These are phyloP conservation scores for Cladosporium austrohemisphaericum DNA, from an alignment of 2,329 filamentous ascomycete species.

Conservation along the genomic window DNA sequence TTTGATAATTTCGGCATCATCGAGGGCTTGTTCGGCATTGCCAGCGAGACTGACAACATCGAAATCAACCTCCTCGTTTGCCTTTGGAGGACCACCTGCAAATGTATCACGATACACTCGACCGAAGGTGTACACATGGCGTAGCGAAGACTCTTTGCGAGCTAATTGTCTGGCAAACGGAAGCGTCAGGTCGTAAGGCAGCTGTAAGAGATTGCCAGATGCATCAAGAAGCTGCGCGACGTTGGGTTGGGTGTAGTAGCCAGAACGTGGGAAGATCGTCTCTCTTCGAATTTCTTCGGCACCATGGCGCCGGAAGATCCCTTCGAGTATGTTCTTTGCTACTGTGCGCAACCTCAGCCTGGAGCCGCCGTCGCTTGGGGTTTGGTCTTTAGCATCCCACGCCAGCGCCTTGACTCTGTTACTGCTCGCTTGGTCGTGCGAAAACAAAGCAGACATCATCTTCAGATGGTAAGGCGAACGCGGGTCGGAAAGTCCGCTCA, in stretches of 20 bases:
- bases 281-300: constrained; percentile 76
- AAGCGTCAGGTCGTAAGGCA: constrained; percentile 91
- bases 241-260: constrained; percentile 65
- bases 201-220: constrained; percentile 80
- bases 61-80: constrained; percentile 88
- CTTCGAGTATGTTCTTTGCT: constrained; percentile 69
- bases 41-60: constrained; percentile 80
- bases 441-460: constrained; percentile 80
- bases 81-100: constrained; percentile 75
- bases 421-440: constrained; percentile 46
- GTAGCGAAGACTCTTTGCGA: constrained; percentile 45
- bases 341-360: constrained; percentile 36
- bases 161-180: constrained; percentile 83
- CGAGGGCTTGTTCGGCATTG: constrained; percentile 75
- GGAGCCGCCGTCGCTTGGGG: constrained; percentile 21
- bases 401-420: constrained; percentile 71
- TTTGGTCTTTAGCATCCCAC: constrained; percentile 42
- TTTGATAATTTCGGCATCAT: constrained; percentile 91
- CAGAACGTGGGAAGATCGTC: constrained; percentile 75
- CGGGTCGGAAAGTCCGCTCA: constrained; percentile 76
- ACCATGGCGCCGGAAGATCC: constrained; percentile 84
- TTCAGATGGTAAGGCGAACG: constrained; percentile 85
- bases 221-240: constrained; percentile 77
- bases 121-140: constrained; percentile 79
- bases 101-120: constrained; percentile 77